Conservation (phyloP, 495 filamentous ascomycete species). For the Pseudotulostoma volvatum region DNA sequence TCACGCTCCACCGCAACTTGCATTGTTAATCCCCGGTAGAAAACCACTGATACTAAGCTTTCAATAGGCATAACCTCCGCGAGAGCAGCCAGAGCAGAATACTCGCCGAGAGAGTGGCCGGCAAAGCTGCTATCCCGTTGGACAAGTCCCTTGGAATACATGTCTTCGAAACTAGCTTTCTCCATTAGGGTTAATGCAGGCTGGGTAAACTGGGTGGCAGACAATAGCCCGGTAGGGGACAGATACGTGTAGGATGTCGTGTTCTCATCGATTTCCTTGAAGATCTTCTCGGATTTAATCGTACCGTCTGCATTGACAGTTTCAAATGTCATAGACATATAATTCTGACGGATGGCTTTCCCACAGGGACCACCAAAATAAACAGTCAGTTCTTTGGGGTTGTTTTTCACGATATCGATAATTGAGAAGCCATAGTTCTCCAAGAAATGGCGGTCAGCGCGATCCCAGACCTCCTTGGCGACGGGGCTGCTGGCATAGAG, state of each 20-base stretch:
- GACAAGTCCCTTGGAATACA: slow-evolving; percentile 91
- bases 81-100: slow-evolving; percentile 88
- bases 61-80: slow-evolving; percentile 99
- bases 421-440: slow-evolving; percentile 98
- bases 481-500: slow-evolving; percentile 84
- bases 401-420: slow-evolving; percentile 97
- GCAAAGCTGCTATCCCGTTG: slow-evolving; percentile 93
- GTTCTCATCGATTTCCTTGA: slow-evolving; percentile 86
- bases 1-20: slow-evolving; percentile 98
- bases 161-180: slow-evolving; percentile 98
- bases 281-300: slow-evolving; percentile 96
- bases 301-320: slow-evolving; percentile 77
- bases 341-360: slow-evolving; percentile 94
- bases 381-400: slow-evolving; percentile 96
- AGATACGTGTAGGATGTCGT: slow-evolving; percentile 94
- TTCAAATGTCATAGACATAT: slow-evolving; percentile 99
- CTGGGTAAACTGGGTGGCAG: slow-evolving; percentile 96
- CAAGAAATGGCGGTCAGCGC: slow-evolving; percentile 93
- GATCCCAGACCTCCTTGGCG: slow-evolving; percentile 94
- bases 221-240: slow-evolving; percentile 86
- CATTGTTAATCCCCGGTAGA: slow-evolving; percentile 98
- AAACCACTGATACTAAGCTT: slow-evolving; percentile 92
- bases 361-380: slow-evolving; percentile 94
- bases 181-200: slow-evolving; percentile 97
- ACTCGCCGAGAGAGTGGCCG: slow-evolving; percentile 95